Evolutionary conservation across 495 filamentous ascomycete genomes (phyloP).

Genomic region (Thermothielavioides terrestris): DNA sequence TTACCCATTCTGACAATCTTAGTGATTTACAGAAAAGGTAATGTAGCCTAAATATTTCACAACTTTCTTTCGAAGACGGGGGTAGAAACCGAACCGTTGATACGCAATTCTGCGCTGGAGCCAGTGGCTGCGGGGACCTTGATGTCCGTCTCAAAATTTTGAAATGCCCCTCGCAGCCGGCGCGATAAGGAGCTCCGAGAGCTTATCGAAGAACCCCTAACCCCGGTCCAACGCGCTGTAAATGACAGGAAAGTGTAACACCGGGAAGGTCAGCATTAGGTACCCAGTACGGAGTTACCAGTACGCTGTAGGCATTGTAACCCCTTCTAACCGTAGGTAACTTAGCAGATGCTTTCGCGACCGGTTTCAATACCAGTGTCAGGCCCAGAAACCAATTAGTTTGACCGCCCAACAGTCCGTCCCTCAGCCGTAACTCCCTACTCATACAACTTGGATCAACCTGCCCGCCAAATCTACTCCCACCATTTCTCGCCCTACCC

Average conservation of each 20-base stretch:
- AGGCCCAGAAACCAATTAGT: no score
- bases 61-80: no score
- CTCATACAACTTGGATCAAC: slow-evolving; percentile 2
- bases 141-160: slow-evolving; percentile 8
- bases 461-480: not conserved
- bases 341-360: no score
- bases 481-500: not conserved
- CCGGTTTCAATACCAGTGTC: no score
- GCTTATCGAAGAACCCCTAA: slow-evolving; percentile 2
- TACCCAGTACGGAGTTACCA: not conserved
- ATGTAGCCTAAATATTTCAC: no score
- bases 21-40: no score
- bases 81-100: no score
- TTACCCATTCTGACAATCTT: slow-evolving; percentile 9
- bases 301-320: not conserved
- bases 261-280: not conserved
- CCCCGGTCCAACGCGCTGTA: not conserved
- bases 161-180: slow-evolving; percentile 1
- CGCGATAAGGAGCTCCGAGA: slow-evolving; percentile 1
- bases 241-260: not conserved
- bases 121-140: slow-evolving; percentile 12
- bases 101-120: not conserved
- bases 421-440: not conserved
- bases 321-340: not conserved
- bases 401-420: no score